phyloP scores from a whole-genome alignment of 495 filamentous ascomycete species.

The Pseudomonodictys pantanalensis region DNA sequence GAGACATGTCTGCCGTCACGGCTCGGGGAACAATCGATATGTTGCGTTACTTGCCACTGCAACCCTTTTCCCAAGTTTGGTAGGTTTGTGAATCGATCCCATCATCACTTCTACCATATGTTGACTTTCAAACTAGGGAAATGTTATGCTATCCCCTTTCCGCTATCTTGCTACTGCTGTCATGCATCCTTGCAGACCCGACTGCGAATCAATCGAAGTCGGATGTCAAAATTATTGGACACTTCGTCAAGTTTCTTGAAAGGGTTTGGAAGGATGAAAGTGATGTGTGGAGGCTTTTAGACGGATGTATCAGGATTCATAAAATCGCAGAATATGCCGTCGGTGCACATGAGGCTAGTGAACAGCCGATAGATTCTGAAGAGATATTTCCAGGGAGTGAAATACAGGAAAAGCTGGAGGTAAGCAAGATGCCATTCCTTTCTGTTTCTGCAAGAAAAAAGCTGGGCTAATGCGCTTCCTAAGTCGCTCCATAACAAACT shows the following conservation, averaged over 20 bases:
- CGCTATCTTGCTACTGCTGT: background rate
- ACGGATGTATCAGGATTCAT: background rate
- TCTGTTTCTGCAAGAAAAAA: background rate
- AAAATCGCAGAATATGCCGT: background rate
- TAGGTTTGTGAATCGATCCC: background rate
- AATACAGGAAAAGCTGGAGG: background rate
- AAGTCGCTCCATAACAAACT: background rate
- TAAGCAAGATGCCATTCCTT: background rate
- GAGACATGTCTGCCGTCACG: background rate
- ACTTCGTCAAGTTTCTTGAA: background rate
- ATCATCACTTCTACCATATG: background rate
- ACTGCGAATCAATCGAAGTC: background rate
- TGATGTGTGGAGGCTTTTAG: background rate
- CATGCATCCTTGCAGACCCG: background rate
- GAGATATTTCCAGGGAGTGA: background rate
- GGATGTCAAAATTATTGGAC: background rate
- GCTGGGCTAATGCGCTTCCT: background rate
- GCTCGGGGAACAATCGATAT: background rate
- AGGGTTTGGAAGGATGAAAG: background rate
- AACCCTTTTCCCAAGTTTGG: background rate
- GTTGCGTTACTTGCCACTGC: background rate
- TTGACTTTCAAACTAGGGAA: background rate
- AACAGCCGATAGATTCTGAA: background rate
- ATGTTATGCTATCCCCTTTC: background rate
- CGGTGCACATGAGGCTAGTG: background rate